These are phyloP conservation scores for Alternaria sp. DNA, from an alignment of 2,329 filamentous ascomycete species.

Conservation along the genomic window DNA sequence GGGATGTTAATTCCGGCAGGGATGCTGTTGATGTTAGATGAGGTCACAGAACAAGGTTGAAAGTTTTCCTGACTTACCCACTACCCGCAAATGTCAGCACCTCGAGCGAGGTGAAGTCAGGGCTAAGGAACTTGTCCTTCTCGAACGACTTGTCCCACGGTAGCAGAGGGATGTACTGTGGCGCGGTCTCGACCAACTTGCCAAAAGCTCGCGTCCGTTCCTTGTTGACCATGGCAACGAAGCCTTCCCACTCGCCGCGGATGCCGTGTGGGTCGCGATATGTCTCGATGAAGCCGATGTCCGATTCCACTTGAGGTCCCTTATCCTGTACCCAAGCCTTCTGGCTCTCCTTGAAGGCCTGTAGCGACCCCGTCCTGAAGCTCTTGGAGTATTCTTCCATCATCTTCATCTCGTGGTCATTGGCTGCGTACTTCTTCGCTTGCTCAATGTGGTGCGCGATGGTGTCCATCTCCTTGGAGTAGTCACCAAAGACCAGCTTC, in stretches of 20 bases:
- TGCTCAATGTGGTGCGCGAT: slow-evolving; percentile 55
- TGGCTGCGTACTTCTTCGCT: slow-evolving; percentile 56
- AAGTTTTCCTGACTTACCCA: slow-evolving; percentile 44
- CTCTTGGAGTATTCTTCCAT: slow-evolving; percentile 56
- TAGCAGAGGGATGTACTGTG: slow-evolving; percentile 82
- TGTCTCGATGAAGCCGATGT: slow-evolving; percentile 63
- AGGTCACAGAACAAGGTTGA: too few species aligned
- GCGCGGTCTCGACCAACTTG: slow-evolving; percentile 80
- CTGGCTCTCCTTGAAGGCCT: slow-evolving; percentile 59
- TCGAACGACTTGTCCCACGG: slow-evolving; percentile 91
- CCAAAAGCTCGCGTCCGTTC: slow-evolving; percentile 89
- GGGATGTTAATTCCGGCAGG: slow-evolving; percentile 66
- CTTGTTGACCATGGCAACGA: slow-evolving; percentile 74
- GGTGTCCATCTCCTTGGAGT: slow-evolving; percentile 54
- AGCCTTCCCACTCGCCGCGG: slow-evolving; percentile 61
- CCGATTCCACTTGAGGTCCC: slow-evolving; percentile 58
- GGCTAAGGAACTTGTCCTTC: slow-evolving; percentile 93
- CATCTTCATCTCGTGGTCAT: slow-evolving; percentile 54
- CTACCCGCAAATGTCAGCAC: slow-evolving; percentile 79
- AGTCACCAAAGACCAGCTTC: slow-evolving; percentile 54
- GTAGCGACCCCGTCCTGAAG: slow-evolving; percentile 58
- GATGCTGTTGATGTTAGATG: slow-evolving; percentile 47
- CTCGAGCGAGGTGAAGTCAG: slow-evolving; percentile 94
- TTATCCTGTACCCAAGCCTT: slow-evolving; percentile 61
- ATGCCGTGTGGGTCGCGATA: slow-evolving; percentile 62